Base-by-base conservation (phyloP, 176 grass and related monocot genomes). In the Zizania latifolia region DNA sequence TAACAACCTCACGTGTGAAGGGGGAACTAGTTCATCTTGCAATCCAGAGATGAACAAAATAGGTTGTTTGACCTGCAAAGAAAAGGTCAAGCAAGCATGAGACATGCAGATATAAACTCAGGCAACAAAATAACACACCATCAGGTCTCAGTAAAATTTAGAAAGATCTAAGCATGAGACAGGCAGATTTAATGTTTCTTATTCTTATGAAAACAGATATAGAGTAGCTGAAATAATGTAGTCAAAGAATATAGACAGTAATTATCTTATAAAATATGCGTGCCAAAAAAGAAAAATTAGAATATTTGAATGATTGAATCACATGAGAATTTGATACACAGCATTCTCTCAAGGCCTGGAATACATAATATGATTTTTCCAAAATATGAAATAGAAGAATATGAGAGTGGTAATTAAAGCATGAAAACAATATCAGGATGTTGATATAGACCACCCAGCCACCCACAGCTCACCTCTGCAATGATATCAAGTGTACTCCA, bases 31-130 rank as follows among this genome's bases (percentile, higher is more conserved):
- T 76, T 99, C 92, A 82, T 99, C 96, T 92, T 90, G 89, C 74
- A 99, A 88, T 78, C 96, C 96, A 68, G 92, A 99, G 67, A 99
- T 67, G 64, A 94, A 99, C 24, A 99, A 78, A 72, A 99, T 99
- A 23, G 96, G 89, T 60, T 95, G 92, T 76, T 92, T 84, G 35
- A 99, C 81, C 96, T 99, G 81, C 16, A 32, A 59, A 45, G 71
- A 67, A 85, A 62, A 29, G 28, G 23, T 16, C 24, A 53, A 65
- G 45, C 23, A 44, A 62, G 23, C 27, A 71, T 45, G 45, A 82
- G 33, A 46, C 14, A 27, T 3, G 15, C 13, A 58, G 26, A 38
- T 14, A 61, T 69, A 28, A 78, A 77, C 19, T 73, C 65, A 67
- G 10, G 51, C 38, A 78, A 34, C 1, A 8, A 57, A 57, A 65